Evolutionary conservation across 139 green algal genomes (phyloP).

Genomic region (Coelastrella sp.): DNA sequence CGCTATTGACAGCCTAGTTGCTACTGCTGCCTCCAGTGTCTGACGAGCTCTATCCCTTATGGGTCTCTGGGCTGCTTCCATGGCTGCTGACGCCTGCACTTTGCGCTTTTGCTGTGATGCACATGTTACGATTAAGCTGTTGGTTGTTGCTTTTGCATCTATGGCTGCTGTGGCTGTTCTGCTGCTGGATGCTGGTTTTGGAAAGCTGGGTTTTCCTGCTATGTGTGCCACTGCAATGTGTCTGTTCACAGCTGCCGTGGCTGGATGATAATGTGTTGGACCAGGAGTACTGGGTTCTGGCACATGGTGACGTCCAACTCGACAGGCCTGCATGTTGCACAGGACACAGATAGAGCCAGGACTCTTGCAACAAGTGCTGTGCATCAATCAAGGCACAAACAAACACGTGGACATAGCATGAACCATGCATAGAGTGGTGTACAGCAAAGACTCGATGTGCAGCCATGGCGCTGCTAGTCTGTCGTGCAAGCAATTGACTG

Average conservation of each 20-base stretch:
- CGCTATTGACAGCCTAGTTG: background rate
- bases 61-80: slow-evolving; percentile 2
- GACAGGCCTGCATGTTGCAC: background rate
- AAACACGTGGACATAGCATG: too few relatives aligned
- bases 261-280: slow-evolving; percentile 3
- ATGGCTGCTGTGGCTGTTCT: background rate
- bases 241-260: background rate
- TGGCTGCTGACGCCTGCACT: background rate
- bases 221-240: background rate
- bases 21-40: background rate
- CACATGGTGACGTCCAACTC: background rate
- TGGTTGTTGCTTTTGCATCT: background rate
- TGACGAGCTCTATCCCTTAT: background rate
- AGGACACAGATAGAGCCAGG: background rate
- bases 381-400: too few relatives aligned
- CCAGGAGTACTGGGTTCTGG: background rate
- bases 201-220: too few relatives aligned
- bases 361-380: too few relatives aligned
- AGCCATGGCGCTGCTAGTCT: too few relatives aligned
- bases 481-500: too few relatives aligned
- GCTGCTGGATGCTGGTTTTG: too few relatives aligned
- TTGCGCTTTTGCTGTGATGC: background rate
- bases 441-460: too few relatives aligned
- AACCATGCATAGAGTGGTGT: too few relatives aligned
- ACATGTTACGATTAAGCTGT: background rate